These are phyloP conservation scores for Trametes polyzona DNA, from an alignment of 1,284 basidiomycete species.

Conservation along the genomic window DNA sequence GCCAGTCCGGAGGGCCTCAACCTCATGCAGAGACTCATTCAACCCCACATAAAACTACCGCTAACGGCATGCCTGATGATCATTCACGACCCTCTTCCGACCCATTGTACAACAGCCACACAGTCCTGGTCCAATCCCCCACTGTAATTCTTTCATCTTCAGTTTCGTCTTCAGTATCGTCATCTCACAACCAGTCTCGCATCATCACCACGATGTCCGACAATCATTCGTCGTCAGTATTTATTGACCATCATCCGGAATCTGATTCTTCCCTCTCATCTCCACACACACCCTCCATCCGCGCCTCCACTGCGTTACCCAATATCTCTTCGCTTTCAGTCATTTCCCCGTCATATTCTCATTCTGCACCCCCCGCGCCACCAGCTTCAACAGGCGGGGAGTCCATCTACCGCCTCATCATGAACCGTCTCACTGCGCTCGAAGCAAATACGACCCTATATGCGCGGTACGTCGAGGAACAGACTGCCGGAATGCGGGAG, in stretches of 20 bases:
- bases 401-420: conserved; percentile 95
- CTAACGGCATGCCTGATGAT: conserved; percentile 4
- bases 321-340: conserved; percentile 17
- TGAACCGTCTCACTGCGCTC: conserved; percentile 86
- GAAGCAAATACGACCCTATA: conserved; percentile 91
- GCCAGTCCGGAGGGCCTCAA: background rate
- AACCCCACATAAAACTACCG: background rate
- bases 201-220: conserved; percentile 18
- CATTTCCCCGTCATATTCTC: conserved; percentile 12
- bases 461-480: conserved; percentile 89
- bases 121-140: background rate
- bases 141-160: conserved; percentile 6
- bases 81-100: conserved; percentile 18
- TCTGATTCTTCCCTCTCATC: conserved; percentile 17
- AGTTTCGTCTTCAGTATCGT: conserved; percentile 13
- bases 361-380: conserved; percentile 28
- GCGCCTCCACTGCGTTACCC: conserved; percentile 6
- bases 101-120: conserved; percentile 17
- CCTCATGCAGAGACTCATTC: background rate
- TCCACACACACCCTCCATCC: conserved; percentile 15
- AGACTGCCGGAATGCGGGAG: conserved; percentile 78
- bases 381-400: conserved; percentile 64
- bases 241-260: conserved; percentile 15
- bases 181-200: conserved; percentile 13
- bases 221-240: conserved; percentile 19